phyloP scores from a whole-genome alignment of 78 protist genomes.

The Speleostelium caveatum region DNA sequence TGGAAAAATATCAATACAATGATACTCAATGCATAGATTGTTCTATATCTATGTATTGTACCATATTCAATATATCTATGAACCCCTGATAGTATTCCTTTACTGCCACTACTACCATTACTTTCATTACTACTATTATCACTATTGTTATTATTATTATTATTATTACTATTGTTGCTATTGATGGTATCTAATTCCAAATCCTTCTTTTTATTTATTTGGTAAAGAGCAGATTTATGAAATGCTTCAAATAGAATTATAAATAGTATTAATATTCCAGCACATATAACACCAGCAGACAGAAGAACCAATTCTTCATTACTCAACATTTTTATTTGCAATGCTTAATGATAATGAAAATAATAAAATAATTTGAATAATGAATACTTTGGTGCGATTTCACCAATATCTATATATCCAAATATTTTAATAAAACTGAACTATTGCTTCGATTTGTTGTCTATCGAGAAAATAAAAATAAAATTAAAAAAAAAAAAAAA shows the following conservation, averaged over 20 bases:
- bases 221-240: too few relatives aligned
- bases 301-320: neutral
- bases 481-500: too few relatives aligned
- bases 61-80: neutral
- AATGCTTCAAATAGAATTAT: too few relatives aligned
- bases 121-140: neutral
- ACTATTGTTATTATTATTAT: too few relatives aligned
- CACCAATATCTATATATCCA: neutral
- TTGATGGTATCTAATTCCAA: neutral
- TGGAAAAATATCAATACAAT: conserved; percentile 3
- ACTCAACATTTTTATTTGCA: too few relatives aligned
- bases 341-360: neutral
- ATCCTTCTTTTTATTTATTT: too few relatives aligned
- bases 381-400: neutral
- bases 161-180: too few relatives aligned
- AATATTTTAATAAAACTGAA: neutral
- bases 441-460: neutral
- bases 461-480: too few relatives aligned
- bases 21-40: neutral
- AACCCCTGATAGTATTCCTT: neutral
- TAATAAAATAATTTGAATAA: too few relatives aligned
- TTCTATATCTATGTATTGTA: neutral
- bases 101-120: neutral
- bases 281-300: neutral
- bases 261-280: neutral